phyloP scores from a whole-genome alignment of 2,329 filamentous ascomycete species.

The Arthrobotrys musiformis region DNA sequence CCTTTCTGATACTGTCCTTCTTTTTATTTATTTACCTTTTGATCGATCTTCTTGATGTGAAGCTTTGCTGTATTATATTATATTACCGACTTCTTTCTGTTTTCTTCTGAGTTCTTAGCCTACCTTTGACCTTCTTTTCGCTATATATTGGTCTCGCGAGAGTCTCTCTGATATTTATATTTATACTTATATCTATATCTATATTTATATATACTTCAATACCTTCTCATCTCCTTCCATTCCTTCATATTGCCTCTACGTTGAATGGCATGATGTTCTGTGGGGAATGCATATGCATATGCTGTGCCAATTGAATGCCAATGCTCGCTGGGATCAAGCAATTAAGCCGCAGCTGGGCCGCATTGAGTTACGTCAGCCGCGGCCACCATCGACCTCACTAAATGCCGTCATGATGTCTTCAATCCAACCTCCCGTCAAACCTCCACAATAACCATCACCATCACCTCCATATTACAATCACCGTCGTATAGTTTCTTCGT shows the following conservation, averaged over 20 bases:
- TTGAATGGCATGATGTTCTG: too few relatives aligned
- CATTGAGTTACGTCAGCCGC: conserved; percentile 25
- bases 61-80: conserved; percentile 7
- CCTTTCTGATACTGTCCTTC: background rate
- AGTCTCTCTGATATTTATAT: background rate
- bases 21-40: too few relatives aligned
- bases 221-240: background rate
- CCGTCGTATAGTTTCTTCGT: background rate
- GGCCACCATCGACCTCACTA: background rate
- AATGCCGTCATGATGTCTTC: conserved; percentile 16
- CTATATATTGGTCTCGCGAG: conserved; percentile 8
- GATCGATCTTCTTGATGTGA: background rate
- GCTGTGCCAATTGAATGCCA: too few relatives aligned
- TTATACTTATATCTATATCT: too few relatives aligned
- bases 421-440: background rate
- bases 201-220: background rate
- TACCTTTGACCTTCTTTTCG: background rate
- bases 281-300: too few relatives aligned
- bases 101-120: background rate
- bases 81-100: background rate
- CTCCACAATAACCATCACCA: background rate
- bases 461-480: background rate
- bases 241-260: background rate
- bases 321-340: too few relatives aligned
- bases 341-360: background rate